Conservation (phyloP, 768 basidiomycete genomes). For the Calocera cornea region DNA sequence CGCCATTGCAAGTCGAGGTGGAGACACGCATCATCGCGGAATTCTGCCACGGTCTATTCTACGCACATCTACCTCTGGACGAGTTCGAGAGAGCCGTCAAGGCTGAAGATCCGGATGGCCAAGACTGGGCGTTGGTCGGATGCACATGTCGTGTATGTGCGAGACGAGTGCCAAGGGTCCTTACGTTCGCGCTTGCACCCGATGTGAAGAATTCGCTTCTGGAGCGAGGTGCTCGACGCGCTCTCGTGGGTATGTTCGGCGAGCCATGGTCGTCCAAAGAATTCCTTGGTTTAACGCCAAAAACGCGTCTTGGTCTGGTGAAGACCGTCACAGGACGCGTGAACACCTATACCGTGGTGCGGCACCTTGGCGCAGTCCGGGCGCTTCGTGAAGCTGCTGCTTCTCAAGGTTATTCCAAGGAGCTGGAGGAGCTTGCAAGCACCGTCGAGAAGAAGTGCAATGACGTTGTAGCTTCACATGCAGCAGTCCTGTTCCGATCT, state of each 20-base stretch:
- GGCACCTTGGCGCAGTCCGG: constrained; percentile 54
- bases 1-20: constrained; percentile 61
- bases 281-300: constrained; percentile 54
- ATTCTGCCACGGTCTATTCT: constrained; percentile 81
- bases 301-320: constrained; percentile 53
- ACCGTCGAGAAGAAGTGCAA: constrained; percentile 46
- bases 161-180: constrained; percentile 62
- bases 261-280: constrained; percentile 80
- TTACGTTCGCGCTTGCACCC: constrained; percentile 61
- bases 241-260: constrained; percentile 71
- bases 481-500: constrained; percentile 35
- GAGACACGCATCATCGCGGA: constrained; percentile 74
- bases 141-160: constrained; percentile 78
- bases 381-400: constrained; percentile 22
- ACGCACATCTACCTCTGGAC: constrained; percentile 65
- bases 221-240: constrained; percentile 56
- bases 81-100: constrained; percentile 58
- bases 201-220: constrained; percentile 66
- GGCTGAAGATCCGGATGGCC: constrained; percentile 21
- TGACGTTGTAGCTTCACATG: constrained; percentile 48
- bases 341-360: constrained; percentile 50
- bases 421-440: constrained; percentile 40
- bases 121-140: constrained; percentile 71
- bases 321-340: constrained; percentile 60
- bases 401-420: constrained; percentile 43